Percentiles rank a stretch among this genome's conserved stretches.
These are phyloP conservation scores for Apophysomyces sp. DNA, from an alignment of 371 early-diverging fungal genomes.

Conservation along the genomic window DNA sequence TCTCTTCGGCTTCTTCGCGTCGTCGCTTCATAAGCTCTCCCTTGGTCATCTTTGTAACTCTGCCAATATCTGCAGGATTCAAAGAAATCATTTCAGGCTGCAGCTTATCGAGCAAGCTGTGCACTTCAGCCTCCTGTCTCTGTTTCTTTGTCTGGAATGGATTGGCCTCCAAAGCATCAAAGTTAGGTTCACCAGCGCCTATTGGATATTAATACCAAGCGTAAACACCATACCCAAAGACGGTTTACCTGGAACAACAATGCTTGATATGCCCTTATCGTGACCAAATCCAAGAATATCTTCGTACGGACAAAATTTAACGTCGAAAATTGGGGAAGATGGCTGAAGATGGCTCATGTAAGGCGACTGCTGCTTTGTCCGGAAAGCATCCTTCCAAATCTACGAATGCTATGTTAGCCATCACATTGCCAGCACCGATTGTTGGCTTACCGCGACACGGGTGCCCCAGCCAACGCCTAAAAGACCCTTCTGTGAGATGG, in stretches of 20 bases:
- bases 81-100: slow-evolving; percentile 90
- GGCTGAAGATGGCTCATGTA: slow-evolving; percentile 87
- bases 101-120: slow-evolving; percentile 86
- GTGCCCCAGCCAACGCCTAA: slow-evolving; percentile 84
- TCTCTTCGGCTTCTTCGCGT: slow-evolving; percentile 44
- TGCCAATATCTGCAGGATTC: slow-evolving; percentile 77
- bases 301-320: slow-evolving; percentile 94
- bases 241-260: slow-evolving; percentile 86
- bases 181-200: slow-evolving; percentile 94
- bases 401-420: slow-evolving; percentile 1
- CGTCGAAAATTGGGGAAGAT: slow-evolving; percentile 50
- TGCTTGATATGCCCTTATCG: slow-evolving; percentile 74
- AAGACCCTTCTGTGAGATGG: slow-evolving; percentile 86
- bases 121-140: slow-evolving; percentile 93
- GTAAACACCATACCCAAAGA: neutral
- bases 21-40: slow-evolving; percentile 35
- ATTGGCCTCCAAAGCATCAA: slow-evolving; percentile 93
- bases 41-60: slow-evolving; percentile 58
- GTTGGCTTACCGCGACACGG: slow-evolving; percentile 59
- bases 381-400: slow-evolving; percentile 90
- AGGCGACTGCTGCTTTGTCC: slow-evolving; percentile 73
- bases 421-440: neutral
- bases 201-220: neutral
- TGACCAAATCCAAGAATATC: slow-evolving; percentile 97
- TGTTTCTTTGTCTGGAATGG: slow-evolving; percentile 94